Evolutionary conservation across 768 basidiomycete species (phyloP), one percentile per base, ranked within the genome.

Genomic region (Tylopilus vinaceipallidus): DNA sequence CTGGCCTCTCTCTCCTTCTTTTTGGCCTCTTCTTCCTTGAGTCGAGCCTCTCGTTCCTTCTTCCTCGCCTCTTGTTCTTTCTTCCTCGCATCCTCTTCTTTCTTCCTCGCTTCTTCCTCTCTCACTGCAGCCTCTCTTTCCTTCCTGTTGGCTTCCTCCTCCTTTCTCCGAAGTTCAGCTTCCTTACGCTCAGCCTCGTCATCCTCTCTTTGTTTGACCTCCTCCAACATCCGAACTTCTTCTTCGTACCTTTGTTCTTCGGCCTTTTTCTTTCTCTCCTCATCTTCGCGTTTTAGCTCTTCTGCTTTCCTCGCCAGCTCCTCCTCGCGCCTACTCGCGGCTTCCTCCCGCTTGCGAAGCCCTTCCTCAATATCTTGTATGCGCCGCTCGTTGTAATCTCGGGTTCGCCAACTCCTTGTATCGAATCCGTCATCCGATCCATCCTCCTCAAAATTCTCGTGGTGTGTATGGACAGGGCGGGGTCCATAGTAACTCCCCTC

Each of bases 241-340:
- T 71, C 71, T 49, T 68, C 71, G 35, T 57, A 59, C 36, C 51
- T 62, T 19, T 59, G 60, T 23, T 62, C 66, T 47, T 60, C 71
- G 26, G 60, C 26, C 20, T 19, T 46, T 50, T 54, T 64, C 38
- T 40, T 57, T 41, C 55, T 59, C n/a, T 57, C 59, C n/a, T 58
- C 63, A 11, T 66, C 66, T 50, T 69, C 64, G 2, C 61, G 59
- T 45, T 48, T 58, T 2, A 66, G 59, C 23, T 75, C 75, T 16
- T 72, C 72, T 23, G 67, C 73, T 40, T 59, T 71, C 56, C 49
- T 66, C 52, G 58, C 64, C 29, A 69, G 49, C 4, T 69, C 67
- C 29, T 67, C 68, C 46, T 73, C 70, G 5, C 63, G 67, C 42
- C 55, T 58, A 27, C 36, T 61, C 14, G 65, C 71, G 12, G 71